phyloP scores from a whole-genome alignment of 2,329 filamentous ascomycete species.

The Neofusicoccum parvum region DNA sequence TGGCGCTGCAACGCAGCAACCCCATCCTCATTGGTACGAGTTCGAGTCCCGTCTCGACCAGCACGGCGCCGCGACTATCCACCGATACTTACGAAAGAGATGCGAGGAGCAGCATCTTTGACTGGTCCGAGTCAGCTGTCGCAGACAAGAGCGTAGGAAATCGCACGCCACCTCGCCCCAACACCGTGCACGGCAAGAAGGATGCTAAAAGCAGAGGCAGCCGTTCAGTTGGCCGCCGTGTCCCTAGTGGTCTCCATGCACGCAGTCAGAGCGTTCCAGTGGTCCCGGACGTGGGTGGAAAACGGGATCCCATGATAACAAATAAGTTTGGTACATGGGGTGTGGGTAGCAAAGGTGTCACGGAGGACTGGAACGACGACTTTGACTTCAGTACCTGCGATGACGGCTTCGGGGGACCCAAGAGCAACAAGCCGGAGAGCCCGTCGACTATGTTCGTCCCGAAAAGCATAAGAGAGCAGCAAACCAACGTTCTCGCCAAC shows the following conservation, averaged over 20 bases:
- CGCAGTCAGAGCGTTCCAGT: slow-evolving; percentile 81
- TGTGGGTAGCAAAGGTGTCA: slow-evolving; percentile 74
- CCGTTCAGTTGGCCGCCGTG: slow-evolving; percentile 66
- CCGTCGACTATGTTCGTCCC: slow-evolving; percentile 67
- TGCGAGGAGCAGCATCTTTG: slow-evolving; percentile 69
- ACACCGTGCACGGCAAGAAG: slow-evolving; percentile 77
- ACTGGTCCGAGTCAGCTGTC: slow-evolving; percentile 68
- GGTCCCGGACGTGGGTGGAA: slow-evolving; percentile 58
- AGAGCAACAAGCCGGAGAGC: slow-evolving; percentile 47
- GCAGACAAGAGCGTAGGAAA: slow-evolving; percentile 64
- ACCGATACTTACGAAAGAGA: slow-evolving; percentile 42
- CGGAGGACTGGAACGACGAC: slow-evolving; percentile 88
- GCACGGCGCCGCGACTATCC: slow-evolving; percentile 18
- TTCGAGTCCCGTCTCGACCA: slow-evolving; percentile 31
- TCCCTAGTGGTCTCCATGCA: slow-evolving; percentile 69
- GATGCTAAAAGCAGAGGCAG: slow-evolving; percentile 71
- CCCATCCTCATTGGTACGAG: slow-evolving; percentile 33
- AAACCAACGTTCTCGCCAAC: slow-evolving; percentile 79
- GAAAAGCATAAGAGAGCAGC: slow-evolving; percentile 76
- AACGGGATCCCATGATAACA: slow-evolving; percentile 58
- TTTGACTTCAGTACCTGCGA: slow-evolving; percentile 67
- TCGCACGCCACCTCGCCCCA: slow-evolving; percentile 65
- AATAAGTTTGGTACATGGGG: slow-evolving; percentile 83
- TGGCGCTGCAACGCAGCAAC: slow-evolving; percentile 36
- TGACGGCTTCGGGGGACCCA: slow-evolving; percentile 28